Evolutionary conservation across 2,329 filamentous ascomycete species (phyloP).

Genomic region (Aspergillus quadrilineatus): DNA sequence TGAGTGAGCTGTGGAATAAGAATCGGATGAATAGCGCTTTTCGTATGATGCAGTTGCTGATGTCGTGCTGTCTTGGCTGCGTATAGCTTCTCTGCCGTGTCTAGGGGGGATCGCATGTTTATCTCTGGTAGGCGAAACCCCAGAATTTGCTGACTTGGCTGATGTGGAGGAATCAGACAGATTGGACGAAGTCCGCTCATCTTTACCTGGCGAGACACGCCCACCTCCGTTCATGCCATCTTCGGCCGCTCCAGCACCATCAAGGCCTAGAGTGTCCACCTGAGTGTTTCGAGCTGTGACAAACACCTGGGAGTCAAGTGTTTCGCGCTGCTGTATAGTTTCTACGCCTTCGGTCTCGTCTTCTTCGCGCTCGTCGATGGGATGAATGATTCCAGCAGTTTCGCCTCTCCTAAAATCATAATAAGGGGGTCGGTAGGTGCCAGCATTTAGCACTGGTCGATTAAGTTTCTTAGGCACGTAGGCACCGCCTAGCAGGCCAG

Average conservation of each 20-base stretch:
- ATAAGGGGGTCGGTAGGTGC: slow-evolving; percentile 44
- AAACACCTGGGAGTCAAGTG: slow-evolving; percentile 28
- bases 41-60: slow-evolving; percentile 29
- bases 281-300: slow-evolving; percentile 28
- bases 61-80: slow-evolving; percentile 27
- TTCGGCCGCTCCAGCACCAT: background rate
- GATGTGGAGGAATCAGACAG: slow-evolving; percentile 53
- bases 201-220: slow-evolving; percentile 50
- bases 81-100: slow-evolving; percentile 22
- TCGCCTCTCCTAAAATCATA: slow-evolving; percentile 52
- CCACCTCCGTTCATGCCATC: slow-evolving; percentile 24
- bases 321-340: slow-evolving; percentile 9
- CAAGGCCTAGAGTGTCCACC: slow-evolving; percentile 1
- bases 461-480: slow-evolving; percentile 41
- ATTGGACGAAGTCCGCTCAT: slow-evolving; percentile 56
- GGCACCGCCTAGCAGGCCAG: slow-evolving; percentile 43
- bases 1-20: slow-evolving; percentile 52
- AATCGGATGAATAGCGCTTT: slow-evolving; percentile 47
- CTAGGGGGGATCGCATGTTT: slow-evolving; percentile 22
- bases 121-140: slow-evolving; percentile 27
- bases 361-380: slow-evolving; percentile 63
- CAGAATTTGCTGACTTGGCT: slow-evolving; percentile 27
- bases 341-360: slow-evolving; percentile 45
- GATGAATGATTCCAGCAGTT: slow-evolving; percentile 58
- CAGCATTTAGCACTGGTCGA: slow-evolving; percentile 40